Evolutionary conservation across 495 filamentous ascomycete species (phyloP).

Genomic region (Tetracladium setigerum): DNA sequence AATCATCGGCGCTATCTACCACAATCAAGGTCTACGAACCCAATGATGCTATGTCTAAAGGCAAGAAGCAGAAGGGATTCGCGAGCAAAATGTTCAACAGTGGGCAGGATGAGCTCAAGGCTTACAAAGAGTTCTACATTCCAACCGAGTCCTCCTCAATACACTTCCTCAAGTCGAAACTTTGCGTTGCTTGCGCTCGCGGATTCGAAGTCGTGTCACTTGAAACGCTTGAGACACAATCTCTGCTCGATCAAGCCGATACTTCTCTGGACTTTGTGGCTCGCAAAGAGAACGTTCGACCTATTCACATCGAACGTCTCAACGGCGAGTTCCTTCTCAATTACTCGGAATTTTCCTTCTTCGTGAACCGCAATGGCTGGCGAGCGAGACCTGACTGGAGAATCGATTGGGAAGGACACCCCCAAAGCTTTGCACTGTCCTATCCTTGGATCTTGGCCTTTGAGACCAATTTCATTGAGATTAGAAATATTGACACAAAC

Average conservation of each 20-base stretch:
- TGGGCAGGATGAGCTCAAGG: slow-evolving; percentile 87
- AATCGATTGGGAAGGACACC: slow-evolving; percentile 94
- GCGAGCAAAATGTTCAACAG: slow-evolving; percentile 83
- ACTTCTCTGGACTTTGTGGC: slow-evolving; percentile 96
- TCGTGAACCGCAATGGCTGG: slow-evolving; percentile 98
- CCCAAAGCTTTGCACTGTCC: slow-evolving; percentile 83
- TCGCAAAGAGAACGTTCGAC: slow-evolving; percentile 83
- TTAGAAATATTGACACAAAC: slow-evolving; percentile 86
- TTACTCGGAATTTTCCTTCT: slow-evolving; percentile 98
- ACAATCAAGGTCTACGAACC: slow-evolving; percentile 98
- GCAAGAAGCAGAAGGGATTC: slow-evolving; percentile 85
- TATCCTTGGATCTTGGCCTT: slow-evolving; percentile 96
- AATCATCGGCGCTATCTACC: slow-evolving; percentile 78
- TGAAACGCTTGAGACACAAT: slow-evolving; percentile 95
- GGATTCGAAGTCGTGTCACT: slow-evolving; percentile 97
- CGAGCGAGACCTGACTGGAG: slow-evolving; percentile 91
- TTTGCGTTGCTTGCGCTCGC: slow-evolving; percentile 90
- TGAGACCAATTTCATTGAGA: slow-evolving; percentile 97
- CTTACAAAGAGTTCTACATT: slow-evolving; percentile 99
- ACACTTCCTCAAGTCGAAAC: slow-evolving; percentile 92
- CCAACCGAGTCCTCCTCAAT: slow-evolving; percentile 93
- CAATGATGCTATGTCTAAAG: slow-evolving; percentile 80
- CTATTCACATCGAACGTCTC: slow-evolving; percentile 96
- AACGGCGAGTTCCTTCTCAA: slow-evolving; percentile 96
- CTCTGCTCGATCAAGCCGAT: slow-evolving; percentile 93